Base-by-base conservation (phyloP, 2,329 filamentous ascomycete species). In the Apiospora rasikravindrae region DNA sequence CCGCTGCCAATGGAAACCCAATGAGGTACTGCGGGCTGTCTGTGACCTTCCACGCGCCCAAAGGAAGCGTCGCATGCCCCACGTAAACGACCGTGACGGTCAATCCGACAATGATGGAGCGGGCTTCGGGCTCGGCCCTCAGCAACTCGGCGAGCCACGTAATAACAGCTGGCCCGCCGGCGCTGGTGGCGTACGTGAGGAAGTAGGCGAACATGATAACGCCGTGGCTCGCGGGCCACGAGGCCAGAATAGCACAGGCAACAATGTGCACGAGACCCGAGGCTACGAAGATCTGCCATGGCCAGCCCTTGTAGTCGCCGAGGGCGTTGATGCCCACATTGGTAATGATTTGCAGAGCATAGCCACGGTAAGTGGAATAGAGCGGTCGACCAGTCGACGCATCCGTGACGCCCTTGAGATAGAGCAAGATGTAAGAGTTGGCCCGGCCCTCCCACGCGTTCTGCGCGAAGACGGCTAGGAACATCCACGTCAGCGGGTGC, bases 1-100 rank as follows among this genome's bases (percentile, higher is more conserved):
- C 80, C 0, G 80, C 80, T 0, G 79, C 77, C 1, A 83, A 73
- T 0, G 82, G 82, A 69, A 83, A 83, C 4, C 82, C 82, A 4
- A 83, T 77, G 0, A 81, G 81, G 49, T 83, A 83, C 3, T 74
- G 73, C 0, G 82, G 81, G 0, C 81, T 77, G 61, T 83, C 82
- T 0, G 77, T 75, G 0, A 82, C 81, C 26, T 79, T 77, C 70
- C 81, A 83, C 0, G 80, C 81, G 0, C 82, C 76, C 40, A 83
- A 76, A 0, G 82, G 82, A 4, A 83, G 82, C 0, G 82, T 83
- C 1, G 82, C 82, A 22, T 83, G 82, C 0, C 82, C 82, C 2
- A 82, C 73, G 42, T 83, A 83, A 0, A 83, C 81, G 3, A 83
- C 72, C 8, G 80, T 83, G n/a, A 83, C 80, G 0, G 81, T 82